These are phyloP conservation scores for Xylaria sp. DNA, from an alignment of 2,329 filamentous ascomycete species.

Conservation along the genomic window DNA sequence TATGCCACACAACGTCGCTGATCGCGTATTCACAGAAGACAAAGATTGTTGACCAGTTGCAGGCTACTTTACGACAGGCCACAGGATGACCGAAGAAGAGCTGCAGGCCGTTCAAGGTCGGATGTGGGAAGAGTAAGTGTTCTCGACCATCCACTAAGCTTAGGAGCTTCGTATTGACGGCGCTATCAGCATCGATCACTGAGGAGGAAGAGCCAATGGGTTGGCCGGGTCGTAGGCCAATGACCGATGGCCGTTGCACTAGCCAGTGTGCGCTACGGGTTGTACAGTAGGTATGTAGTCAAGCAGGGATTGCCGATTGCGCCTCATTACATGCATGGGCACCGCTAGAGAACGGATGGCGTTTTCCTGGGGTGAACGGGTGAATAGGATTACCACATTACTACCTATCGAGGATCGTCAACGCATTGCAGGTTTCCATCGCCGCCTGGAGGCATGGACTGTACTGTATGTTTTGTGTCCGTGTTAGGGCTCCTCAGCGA, in stretches of 20 bases:
- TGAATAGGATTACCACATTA: conserved; percentile 39
- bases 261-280: not conserved
- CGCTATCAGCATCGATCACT: conserved; percentile 56
- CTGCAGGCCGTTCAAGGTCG: conserved; percentile 86
- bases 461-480: conserved; percentile 12
- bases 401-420: conserved; percentile 33
- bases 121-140: conserved; percentile 83
- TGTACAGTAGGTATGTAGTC: not conserved
- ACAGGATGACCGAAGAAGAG: conserved; percentile 88
- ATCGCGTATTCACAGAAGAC: conserved; percentile 25
- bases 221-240: conserved; percentile 33
- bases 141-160: conserved; percentile 33
- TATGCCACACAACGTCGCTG: conserved; percentile 56
- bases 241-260: conserved; percentile 38
- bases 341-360: conserved; percentile 38
- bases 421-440: conserved; percentile 32
- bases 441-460: conserved; percentile 28
- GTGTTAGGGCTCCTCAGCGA: conserved; percentile 11
- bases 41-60: conserved; percentile 45
- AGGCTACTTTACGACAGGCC: conserved; percentile 86
- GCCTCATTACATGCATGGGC: conserved; percentile 33
- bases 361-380: conserved; percentile 24
- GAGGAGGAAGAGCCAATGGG: conserved; percentile 36
- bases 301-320: conserved; percentile 24
- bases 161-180: conserved; percentile 41